Evolutionary conservation across 2,329 filamentous ascomycete genomes (phyloP).

Genomic region (Truncatella angustata): DNA sequence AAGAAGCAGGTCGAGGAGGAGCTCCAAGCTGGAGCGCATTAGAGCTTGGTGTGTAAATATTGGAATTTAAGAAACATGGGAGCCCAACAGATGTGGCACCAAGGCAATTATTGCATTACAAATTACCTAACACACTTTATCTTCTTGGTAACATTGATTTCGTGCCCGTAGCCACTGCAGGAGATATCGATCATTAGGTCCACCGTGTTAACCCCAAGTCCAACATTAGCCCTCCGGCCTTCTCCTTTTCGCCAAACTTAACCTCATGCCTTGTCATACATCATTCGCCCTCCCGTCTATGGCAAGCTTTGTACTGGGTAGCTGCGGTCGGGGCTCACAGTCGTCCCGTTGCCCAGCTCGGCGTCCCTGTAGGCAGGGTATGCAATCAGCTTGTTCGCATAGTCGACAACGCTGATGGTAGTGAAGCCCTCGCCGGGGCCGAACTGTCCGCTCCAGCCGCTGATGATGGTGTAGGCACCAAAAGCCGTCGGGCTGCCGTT

Average conservation of each 20-base stretch:
- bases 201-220: neutral
- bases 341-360: constrained; percentile 41
- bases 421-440: constrained; percentile 52
- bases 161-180: too few relatives aligned
- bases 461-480: constrained; percentile 49
- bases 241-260: neutral
- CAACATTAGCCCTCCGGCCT: neutral
- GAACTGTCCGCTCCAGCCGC: constrained; percentile 56
- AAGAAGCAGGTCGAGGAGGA: constrained; percentile 70
- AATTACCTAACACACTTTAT: neutral
- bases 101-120: neutral
- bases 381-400: constrained; percentile 40
- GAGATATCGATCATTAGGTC: neutral
- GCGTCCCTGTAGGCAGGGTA: constrained; percentile 54
- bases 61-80: neutral
- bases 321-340: constrained; percentile 46
- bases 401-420: constrained; percentile 48
- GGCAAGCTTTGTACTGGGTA: constrained; percentile 20
- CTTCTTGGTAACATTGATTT: neutral
- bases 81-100: too few relatives aligned
- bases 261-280: neutral
- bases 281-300: neutral
- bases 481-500: constrained; percentile 41
- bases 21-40: constrained; percentile 30
- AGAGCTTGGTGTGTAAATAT: neutral